Conservation (phyloP, 2,329 filamentous ascomycete genomes). For the Cladosporium sp. region DNA sequence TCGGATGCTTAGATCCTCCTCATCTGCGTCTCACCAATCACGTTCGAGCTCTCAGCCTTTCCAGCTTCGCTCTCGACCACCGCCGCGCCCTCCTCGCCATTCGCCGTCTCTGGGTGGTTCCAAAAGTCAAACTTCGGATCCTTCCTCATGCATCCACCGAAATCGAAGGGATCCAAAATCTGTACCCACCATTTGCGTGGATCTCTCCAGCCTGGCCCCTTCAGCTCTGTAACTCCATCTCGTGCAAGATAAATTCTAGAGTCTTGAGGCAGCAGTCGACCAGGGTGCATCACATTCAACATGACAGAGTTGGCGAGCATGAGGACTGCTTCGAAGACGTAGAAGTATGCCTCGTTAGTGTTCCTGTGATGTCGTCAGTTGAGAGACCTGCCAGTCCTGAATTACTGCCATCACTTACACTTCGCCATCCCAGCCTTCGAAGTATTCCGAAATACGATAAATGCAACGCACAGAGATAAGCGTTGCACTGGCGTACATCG, state of each 20-base stretch:
- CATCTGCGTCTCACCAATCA: neutral
- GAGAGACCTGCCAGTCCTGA: neutral
- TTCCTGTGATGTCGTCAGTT: conserved; percentile 34
- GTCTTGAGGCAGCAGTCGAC: conserved; percentile 51
- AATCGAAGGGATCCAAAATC: conserved; percentile 36
- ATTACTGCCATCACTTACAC: conserved; percentile 4
- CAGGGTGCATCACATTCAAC: conserved; percentile 56
- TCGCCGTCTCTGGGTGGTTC: conserved; percentile 4
- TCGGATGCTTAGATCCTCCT: neutral
- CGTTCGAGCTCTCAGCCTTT: neutral
- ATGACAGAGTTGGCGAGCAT: conserved; percentile 51
- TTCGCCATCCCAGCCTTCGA: conserved; percentile 32
- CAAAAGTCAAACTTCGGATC: conserved; percentile 17
- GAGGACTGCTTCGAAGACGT: conserved; percentile 58
- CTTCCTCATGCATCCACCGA: conserved; percentile 24
- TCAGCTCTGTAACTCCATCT: conserved; percentile 54
- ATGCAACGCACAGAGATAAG: conserved; percentile 54
- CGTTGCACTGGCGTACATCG: conserved; percentile 52
- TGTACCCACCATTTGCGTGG: conserved; percentile 27
- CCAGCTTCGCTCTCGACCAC: neutral
- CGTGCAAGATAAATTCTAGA: conserved; percentile 53
- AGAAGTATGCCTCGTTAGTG: conserved; percentile 56
- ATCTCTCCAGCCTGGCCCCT: conserved; percentile 36
- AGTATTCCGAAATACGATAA: conserved; percentile 56
- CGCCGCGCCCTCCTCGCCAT: neutral